These are phyloP conservation scores for Fusarium sp. DNA, from an alignment of 2,329 filamentous ascomycete genomes.

Conservation along the genomic window DNA sequence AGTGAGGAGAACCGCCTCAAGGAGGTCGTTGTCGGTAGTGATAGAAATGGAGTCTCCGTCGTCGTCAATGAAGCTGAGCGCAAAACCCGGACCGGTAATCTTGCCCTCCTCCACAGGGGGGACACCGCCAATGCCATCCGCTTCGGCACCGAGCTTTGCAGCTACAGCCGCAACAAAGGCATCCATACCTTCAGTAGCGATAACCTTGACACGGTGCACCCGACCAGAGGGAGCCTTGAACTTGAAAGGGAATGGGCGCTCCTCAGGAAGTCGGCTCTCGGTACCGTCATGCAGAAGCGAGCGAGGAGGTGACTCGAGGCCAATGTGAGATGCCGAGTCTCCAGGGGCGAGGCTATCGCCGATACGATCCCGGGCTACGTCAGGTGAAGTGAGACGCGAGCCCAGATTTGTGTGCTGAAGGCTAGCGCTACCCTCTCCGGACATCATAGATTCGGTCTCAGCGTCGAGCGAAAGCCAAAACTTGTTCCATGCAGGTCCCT, in stretches of 20 bases:
- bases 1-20: conserved; percentile 89
- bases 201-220: conserved; percentile 90
- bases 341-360: conserved; percentile 88
- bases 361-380: conserved; percentile 76
- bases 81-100: conserved; percentile 82
- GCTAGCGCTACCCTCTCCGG: conserved; percentile 85
- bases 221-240: conserved; percentile 97
- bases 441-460: conserved; percentile 96
- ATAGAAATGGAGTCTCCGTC: conserved; percentile 98
- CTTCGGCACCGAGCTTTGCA: conserved; percentile 86
- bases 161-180: conserved; percentile 82
- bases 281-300: conserved; percentile 66
- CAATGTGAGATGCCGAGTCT: conserved; percentile 94
- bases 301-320: conserved; percentile 79
- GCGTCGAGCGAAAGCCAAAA: conserved; percentile 98
- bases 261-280: conserved; percentile 69
- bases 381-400: conserved; percentile 83
- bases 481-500: conserved; percentile 99
- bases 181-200: conserved; percentile 81
- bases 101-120: conserved; percentile 84
- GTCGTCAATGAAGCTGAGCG: conserved; percentile 94
- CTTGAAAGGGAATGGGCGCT: conserved; percentile 94
- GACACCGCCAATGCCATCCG: conserved; percentile 84
- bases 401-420: conserved; percentile 72
- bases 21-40: conserved; percentile 91